A percentile compares a stretch with the other conserved stretches of the same genome.
These are phyloP conservation scores for Phanerochaete carnosa DNA, from an alignment of 768 basidiomycete species.

Conservation along the genomic window DNA sequence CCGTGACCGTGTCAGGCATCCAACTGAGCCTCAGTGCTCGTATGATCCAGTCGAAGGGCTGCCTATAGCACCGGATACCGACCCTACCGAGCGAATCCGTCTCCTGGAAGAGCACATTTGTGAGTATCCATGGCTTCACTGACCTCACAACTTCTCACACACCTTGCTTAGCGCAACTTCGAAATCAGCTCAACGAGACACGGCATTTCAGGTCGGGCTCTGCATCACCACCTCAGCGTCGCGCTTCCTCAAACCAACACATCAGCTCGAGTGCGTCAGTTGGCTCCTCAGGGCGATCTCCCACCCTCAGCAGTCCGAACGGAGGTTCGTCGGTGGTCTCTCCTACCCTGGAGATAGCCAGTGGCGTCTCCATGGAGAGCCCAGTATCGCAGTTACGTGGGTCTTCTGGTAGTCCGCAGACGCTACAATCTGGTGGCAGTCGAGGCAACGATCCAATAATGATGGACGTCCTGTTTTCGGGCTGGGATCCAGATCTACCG, in stretches of 20 bases:
- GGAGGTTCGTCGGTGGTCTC: slow-evolving; percentile 23
- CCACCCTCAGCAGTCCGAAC: slow-evolving; percentile 21
- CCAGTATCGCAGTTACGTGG: slow-evolving; percentile 20
- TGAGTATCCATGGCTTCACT: slow-evolving; percentile 28
- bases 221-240: slow-evolving; percentile 32
- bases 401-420: slow-evolving; percentile 51
- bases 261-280: slow-evolving; percentile 1
- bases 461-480: slow-evolving; percentile 67
- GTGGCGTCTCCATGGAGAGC: slow-evolving; percentile 19
- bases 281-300: slow-evolving; percentile 11
- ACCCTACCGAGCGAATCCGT: slow-evolving; percentile 76
- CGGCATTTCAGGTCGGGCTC: slow-evolving; percentile 35
- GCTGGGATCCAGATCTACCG: slow-evolving; percentile 86
- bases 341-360: slow-evolving; percentile 23
- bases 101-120: slow-evolving; percentile 77
- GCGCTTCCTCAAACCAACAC: slow-evolving; percentile 8
- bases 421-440: slow-evolving; percentile 32
- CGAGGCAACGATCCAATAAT: slow-evolving; percentile 50
- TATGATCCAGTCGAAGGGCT: slow-evolving; percentile 88
- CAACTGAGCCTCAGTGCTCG: slow-evolving; percentile 79
- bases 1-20: slow-evolving; percentile 44
- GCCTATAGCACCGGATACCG: slow-evolving; percentile 69
- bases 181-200: slow-evolving; percentile 57
- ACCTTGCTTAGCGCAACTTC: slow-evolving; percentile 50
- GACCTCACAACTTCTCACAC: neutral